Evolutionary conservation across 257 asterid species (phyloP).

Genomic region (Solanum acaule): DNA sequence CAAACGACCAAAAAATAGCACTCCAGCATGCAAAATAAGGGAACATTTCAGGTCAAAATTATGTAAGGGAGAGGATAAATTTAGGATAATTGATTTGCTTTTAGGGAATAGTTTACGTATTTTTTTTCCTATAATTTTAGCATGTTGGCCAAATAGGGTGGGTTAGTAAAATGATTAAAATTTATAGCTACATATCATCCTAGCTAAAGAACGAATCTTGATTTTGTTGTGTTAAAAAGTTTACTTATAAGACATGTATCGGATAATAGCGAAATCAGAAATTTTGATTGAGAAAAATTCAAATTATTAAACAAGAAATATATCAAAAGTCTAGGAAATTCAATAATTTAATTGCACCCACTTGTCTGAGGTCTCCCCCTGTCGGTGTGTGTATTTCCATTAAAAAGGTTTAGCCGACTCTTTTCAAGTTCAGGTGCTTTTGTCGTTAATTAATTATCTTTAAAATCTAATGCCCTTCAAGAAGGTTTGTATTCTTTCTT

Average conservation of each 20-base stretch:
- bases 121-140: too few species aligned
- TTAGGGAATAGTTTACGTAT: too few species aligned
- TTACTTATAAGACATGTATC: not conserved
- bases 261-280: accelerated
- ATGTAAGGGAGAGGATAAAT: too few species aligned
- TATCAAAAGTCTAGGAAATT: not conserved
- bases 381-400: too few species aligned
- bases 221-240: not conserved
- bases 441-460: not conserved
- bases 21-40: too few species aligned
- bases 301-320: not conserved
- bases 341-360: not conserved
- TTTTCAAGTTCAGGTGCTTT: not conserved
- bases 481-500: not conserved
- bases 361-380: not conserved
- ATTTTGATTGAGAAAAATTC: too few species aligned
- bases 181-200: not conserved
- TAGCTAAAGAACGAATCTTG: not conserved
- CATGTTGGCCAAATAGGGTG: too few species aligned
- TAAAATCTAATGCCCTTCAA: not conserved
- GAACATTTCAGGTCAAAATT: too few species aligned
- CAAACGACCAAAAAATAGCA: too few species aligned
- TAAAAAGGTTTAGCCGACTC: not conserved
- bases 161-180: too few species aligned
- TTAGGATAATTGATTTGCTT: too few species aligned